Evolutionary conservation across 1,139 yeast genomes (phyloP).

Genomic region (Yamadazyma kanchanaburiensis): DNA sequence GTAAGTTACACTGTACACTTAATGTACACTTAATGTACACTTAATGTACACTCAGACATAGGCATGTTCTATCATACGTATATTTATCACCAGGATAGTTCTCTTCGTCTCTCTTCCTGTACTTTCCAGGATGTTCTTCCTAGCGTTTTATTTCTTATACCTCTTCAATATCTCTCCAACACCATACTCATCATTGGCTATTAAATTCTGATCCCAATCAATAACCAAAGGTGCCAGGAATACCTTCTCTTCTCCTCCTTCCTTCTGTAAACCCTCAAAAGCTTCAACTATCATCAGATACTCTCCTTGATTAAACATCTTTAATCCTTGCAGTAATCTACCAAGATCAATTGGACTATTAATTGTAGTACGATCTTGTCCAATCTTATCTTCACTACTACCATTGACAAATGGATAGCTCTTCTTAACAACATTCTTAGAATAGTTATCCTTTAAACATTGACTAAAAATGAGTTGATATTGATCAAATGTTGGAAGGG

Average conservation of each 20-base stretch:
- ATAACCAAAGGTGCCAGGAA: constrained; percentile 44
- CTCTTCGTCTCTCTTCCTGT: too few relatives aligned
- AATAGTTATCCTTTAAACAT: constrained; percentile 23
- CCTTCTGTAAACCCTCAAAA: constrained; percentile 28
- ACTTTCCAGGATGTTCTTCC: too few relatives aligned
- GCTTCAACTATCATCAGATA: constrained; percentile 40
- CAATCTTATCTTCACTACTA: constrained; percentile 18
- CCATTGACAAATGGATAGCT: constrained; percentile 37
- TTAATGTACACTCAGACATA: too few relatives aligned
- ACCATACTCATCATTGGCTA: constrained; percentile 39
- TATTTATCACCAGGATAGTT: too few relatives aligned
- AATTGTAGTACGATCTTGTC: constrained; percentile 22
- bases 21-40: too few relatives aligned
- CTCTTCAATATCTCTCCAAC: constrained; percentile 27
- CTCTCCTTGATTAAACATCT: constrained; percentile 37
- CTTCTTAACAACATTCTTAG: constrained; percentile 25
- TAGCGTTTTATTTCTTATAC: too few relatives aligned
- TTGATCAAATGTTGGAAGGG: constrained; percentile 46
- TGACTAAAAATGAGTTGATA: constrained; percentile 27
- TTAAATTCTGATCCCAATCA: constrained; percentile 47
- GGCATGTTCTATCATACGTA: too few relatives aligned
- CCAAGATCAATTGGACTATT: constrained; percentile 26
- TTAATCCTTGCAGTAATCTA: constrained; percentile 20
- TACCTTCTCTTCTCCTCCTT: constrained; percentile 30
- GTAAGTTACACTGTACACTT: too few relatives aligned